Percentiles rank a stretch among this genome's conserved stretches.
Evolutionary conservation across 1,139 yeast species (phyloP).

Genomic region (Debaryomyces coudertii): DNA sequence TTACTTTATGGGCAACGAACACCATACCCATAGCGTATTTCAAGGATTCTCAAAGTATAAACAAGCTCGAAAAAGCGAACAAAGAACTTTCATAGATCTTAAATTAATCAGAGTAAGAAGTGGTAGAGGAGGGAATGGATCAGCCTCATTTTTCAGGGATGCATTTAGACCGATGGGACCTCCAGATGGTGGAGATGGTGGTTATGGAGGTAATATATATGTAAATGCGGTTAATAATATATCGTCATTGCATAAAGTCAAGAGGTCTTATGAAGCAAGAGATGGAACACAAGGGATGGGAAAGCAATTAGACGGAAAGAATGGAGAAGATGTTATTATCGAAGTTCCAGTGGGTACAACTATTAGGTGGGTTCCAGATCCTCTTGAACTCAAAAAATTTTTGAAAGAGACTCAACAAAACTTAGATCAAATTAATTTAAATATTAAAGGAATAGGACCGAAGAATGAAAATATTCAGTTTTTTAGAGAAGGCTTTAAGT

Average conservation of each 20-base stretch:
- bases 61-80: conserved; percentile 42
- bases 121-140: conserved; percentile 90
- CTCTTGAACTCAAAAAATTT: conserved; percentile 46
- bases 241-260: conserved; percentile 70
- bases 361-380: conserved; percentile 84
- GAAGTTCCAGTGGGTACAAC: conserved; percentile 93
- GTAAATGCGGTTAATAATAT: conserved; percentile 76
- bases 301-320: conserved; percentile 79
- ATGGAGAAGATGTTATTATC: conserved; percentile 76
- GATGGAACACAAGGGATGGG: conserved; percentile 74
- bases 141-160: conserved; percentile 82
- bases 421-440: conserved; percentile 32
- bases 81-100: conserved; percentile 57
- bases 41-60: conserved; percentile 28
- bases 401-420: conserved; percentile 33
- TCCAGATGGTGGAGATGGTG: conserved; percentile 99
- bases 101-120: conserved; percentile 67
- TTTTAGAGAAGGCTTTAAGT: conserved; percentile 53
- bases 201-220: conserved; percentile 85
- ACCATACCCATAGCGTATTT: conserved; percentile 47
- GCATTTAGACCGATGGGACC: conserved; percentile 88
- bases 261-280: conserved; percentile 68
- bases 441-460: conserved; percentile 25
- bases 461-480: conserved; percentile 50
- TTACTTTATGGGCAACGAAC: conserved; percentile 47